Evolutionary conservation across 352 stramenopile genomes (phyloP).

Genomic region (Achlya hypogyna): DNA sequence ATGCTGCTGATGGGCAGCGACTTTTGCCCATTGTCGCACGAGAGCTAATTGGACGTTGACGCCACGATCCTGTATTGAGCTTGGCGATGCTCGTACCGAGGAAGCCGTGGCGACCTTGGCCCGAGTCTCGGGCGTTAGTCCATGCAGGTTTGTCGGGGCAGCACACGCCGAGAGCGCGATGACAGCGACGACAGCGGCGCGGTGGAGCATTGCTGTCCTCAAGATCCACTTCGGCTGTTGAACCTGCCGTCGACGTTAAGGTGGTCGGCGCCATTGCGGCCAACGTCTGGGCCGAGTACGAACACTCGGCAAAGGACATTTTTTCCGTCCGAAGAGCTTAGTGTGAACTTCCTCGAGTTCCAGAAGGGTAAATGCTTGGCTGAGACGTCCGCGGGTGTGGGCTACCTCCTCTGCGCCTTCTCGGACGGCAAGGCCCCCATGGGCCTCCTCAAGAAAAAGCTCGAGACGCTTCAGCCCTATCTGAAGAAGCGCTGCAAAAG

Average conservation of each 20-base stretch:
- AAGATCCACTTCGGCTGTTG: not conserved
- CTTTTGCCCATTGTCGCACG: constrained; percentile 52
- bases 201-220: not conserved
- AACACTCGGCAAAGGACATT: constrained; percentile 56
- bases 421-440: constrained; percentile 40
- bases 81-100: constrained; percentile 8
- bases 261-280: constrained; percentile 77
- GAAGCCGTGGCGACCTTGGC: constrained; percentile 14
- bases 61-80: constrained; percentile 12
- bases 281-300: constrained; percentile 77
- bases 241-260: constrained; percentile 59
- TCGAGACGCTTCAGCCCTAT: constrained; percentile 22
- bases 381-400: constrained; percentile 53
- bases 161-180: not conserved
- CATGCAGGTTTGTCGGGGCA: constrained; percentile 12
- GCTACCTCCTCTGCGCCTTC: constrained; percentile 72
- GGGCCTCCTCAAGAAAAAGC: constrained; percentile 69
- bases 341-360: constrained; percentile 62
- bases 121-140: constrained; percentile 18
- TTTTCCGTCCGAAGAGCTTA: constrained; percentile 44
- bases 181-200: not conserved
- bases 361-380: constrained; percentile 43
- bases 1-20: constrained; percentile 43
- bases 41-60: constrained; percentile 33
- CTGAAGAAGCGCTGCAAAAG: constrained; percentile 12